These are phyloP conservation scores for Spongospora subterranea DNA, from an alignment of 208 protist genomes.

Conservation along the genomic window DNA sequence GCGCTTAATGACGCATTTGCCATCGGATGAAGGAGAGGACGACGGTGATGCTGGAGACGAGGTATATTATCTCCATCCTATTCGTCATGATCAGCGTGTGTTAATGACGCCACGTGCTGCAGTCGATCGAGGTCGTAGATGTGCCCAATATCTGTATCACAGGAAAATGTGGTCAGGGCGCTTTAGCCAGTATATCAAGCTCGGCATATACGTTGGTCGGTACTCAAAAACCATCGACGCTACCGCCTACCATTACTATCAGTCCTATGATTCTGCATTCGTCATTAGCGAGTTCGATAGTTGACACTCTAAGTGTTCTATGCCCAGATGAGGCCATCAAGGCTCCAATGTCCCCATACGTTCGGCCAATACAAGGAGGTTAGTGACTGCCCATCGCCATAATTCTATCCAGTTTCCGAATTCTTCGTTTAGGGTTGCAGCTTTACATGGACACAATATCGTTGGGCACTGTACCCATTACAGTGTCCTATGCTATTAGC, in stretches of 20 bases:
- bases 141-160: neutral
- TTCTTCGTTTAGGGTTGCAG: neutral
- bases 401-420: neutral
- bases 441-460: neutral
- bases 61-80: neutral
- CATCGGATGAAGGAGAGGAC: constrained; percentile 38
- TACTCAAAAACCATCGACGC: neutral
- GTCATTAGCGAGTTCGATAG: neutral
- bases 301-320: neutral
- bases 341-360: neutral
- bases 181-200: neutral
- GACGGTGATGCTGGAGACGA: neutral
- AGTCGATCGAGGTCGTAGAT: neutral
- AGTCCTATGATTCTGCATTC: neutral
- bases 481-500: constrained; percentile 4
- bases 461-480: neutral
- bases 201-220: neutral
- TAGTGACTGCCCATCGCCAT: neutral
- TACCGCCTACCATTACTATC: neutral
- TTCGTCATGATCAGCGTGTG: neutral
- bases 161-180: neutral
- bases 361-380: neutral
- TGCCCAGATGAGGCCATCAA: constrained; percentile 8
- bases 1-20: neutral
- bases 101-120: neutral